A percentile compares a stretch with the other conserved stretches of the same genome.
Evolutionary conservation across 805 yeast species (phyloP).

Genomic region (Komagataella kurtzmanii): DNA sequence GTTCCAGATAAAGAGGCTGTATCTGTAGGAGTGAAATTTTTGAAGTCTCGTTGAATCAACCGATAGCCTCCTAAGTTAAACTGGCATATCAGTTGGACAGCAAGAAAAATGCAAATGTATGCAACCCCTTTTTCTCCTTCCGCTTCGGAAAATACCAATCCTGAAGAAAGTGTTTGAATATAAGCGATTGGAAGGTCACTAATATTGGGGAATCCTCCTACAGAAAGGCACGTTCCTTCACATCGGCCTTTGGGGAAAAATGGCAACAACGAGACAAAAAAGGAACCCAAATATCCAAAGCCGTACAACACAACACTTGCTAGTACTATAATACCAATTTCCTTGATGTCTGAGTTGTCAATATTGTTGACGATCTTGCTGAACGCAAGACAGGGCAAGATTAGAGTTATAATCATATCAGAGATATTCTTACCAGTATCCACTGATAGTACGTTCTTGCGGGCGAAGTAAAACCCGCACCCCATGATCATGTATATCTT

Average conservation of each 20-base stretch:
- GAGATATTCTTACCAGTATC: conserved; percentile 60
- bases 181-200: conserved; percentile 83
- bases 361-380: conserved; percentile 57
- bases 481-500: conserved; percentile 65
- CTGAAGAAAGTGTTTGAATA: conserved; percentile 54
- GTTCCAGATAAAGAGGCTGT: neutral
- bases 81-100: conserved; percentile 51
- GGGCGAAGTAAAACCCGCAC: conserved; percentile 54
- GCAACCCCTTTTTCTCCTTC: conserved; percentile 73
- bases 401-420: conserved; percentile 49
- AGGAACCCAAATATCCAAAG: conserved; percentile 28
- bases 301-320: conserved; percentile 29
- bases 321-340: conserved; percentile 50
- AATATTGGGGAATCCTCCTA: conserved; percentile 67
- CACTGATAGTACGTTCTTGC: conserved; percentile 47
- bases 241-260: conserved; percentile 52
- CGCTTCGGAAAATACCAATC: conserved; percentile 39
- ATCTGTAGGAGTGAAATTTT: conserved; percentile 7
- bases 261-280: conserved; percentile 28
- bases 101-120: conserved; percentile 64
- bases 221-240: conserved; percentile 64
- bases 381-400: conserved; percentile 68
- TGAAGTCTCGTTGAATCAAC: conserved; percentile 59
- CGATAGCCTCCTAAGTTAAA: conserved; percentile 70
- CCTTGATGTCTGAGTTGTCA: conserved; percentile 53